Evolutionary conservation across 169 alveolate genomes (phyloP).

Genomic region (Toxoplasma gondii): DNA sequence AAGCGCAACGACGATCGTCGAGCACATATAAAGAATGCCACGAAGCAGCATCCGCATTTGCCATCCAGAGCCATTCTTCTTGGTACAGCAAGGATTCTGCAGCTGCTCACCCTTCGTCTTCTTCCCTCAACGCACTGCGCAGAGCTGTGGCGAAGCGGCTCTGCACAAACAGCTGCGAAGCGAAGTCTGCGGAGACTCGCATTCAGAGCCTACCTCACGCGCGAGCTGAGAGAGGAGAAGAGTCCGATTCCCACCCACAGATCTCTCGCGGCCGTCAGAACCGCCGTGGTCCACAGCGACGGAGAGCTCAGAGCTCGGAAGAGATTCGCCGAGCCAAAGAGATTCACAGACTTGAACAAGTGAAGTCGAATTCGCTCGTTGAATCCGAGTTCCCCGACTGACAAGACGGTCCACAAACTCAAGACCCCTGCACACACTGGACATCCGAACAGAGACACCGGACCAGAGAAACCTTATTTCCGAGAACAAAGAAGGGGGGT

Average conservation of each 20-base stretch:
- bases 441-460: background rate
- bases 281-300: background rate
- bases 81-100: no score
- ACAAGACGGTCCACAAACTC: background rate
- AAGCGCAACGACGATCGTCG: no score
- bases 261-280: background rate
- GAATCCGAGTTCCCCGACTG: background rate
- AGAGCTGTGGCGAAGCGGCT: no score
- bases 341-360: background rate
- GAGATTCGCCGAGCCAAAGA: background rate
- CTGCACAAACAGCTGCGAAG: no score
- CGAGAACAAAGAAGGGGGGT: background rate
- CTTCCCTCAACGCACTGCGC: no score
- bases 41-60: no score
- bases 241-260: conserved; percentile 7
- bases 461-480: background rate
- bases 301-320: background rate
- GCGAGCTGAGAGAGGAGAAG: conserved; percentile 9
- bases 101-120: no score
- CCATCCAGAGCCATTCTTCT: no score
- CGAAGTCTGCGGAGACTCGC: no score
- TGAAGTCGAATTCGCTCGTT: background rate
- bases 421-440: conserved; percentile 34
- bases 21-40: no score
- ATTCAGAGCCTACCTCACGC: background rate